A percentile compares a stretch with the other conserved stretches of the same genome.
Conservation (phyloP, 2,329 filamentous ascomycete species). For the Lojkania enalia region DNA sequence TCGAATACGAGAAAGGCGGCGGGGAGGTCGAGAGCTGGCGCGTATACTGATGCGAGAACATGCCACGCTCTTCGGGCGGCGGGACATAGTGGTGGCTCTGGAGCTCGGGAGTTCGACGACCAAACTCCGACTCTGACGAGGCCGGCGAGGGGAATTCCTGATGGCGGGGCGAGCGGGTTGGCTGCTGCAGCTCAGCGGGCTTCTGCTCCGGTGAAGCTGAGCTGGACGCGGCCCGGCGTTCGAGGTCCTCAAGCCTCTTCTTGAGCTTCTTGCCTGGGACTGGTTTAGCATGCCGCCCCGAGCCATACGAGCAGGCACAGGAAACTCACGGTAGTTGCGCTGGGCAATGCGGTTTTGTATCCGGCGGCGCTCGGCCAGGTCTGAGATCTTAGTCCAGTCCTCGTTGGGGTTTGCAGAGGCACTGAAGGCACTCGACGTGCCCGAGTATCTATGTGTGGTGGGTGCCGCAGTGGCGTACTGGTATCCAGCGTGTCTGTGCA, state of each 20-base stretch:
- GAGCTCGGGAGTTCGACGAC: conserved; percentile 42
- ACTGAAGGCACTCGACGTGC: conserved; percentile 92
- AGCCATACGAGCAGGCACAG: conserved; percentile 10
- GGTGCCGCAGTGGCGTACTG: conserved; percentile 46
- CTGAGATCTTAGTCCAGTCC: conserved; percentile 99
- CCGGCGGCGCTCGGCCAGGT: conserved; percentile 87
- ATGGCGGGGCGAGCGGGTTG: conserved; percentile 37
- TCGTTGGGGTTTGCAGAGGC: conserved; percentile 93
- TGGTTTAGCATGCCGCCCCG: conserved; percentile 23
- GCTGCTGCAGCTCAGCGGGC: conserved; percentile 56
- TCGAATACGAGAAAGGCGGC: conserved; percentile 67
- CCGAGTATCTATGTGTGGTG: conserved; percentile 66
- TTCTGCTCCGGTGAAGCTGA: conserved; percentile 63
- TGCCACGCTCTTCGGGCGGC: conserved; percentile 66
- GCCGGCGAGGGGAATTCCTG: conserved; percentile 42
- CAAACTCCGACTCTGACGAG: conserved; percentile 39
- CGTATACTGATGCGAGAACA: conserved; percentile 68
- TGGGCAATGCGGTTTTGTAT: conserved; percentile 99
- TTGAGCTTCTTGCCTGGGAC: conserved; percentile 83
- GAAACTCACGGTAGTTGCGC: conserved; percentile 86
- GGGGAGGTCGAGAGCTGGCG: conserved; percentile 73
- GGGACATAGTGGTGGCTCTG: conserved; percentile 48
- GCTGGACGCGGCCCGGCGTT: conserved; percentile 71
- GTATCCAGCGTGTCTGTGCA: conserved; percentile 52
- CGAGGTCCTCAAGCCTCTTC: conserved; percentile 82